A percentile compares a stretch with the other conserved stretches of the same genome.
These are phyloP conservation scores for Botrytis byssoidea DNA, from an alignment of 2,329 filamentous ascomycete genomes.

Conservation along the genomic window DNA sequence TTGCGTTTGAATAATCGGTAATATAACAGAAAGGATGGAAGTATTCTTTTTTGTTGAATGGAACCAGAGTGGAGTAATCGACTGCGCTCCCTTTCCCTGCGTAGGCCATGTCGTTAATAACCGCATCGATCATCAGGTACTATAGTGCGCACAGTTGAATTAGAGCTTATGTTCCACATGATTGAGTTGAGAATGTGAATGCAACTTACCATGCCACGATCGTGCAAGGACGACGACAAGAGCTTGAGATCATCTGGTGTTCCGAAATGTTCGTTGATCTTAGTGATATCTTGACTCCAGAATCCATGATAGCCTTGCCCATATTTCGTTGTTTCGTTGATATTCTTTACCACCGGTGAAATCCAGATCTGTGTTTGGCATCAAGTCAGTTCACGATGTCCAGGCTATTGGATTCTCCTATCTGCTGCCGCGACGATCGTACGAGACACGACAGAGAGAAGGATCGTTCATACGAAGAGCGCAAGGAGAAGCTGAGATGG, in stretches of 20 bases:
- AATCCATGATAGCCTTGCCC: slow-evolving; percentile 47
- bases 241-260: slow-evolving; percentile 57
- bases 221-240: slow-evolving; percentile 55
- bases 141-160: background rate
- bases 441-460: background rate
- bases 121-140: slow-evolving; percentile 50
- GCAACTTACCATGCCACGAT: slow-evolving; percentile 45
- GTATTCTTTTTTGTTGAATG: slow-evolving; percentile 27
- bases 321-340: slow-evolving; percentile 40
- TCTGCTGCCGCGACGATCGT: background rate
- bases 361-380: slow-evolving; percentile 40
- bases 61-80: slow-evolving; percentile 26
- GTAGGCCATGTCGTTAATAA: slow-evolving; percentile 47
- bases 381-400: slow-evolving; percentile 8
- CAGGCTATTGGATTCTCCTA: background rate
- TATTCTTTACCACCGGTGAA: slow-evolving; percentile 44
- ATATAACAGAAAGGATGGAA: slow-evolving; percentile 30
- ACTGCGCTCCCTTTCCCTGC: slow-evolving; percentile 17
- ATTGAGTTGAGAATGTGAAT: background rate
- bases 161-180: background rate
- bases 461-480: background rate
- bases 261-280: slow-evolving; percentile 59
- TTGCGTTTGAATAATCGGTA: slow-evolving; percentile 40
- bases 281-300: slow-evolving; percentile 46
- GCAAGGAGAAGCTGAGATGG: background rate